Percentiles rank a stretch among this genome's conserved stretches.
These are phyloP conservation scores for Teunomyces kruisii DNA, from an alignment of 805 yeast species.

Conservation along the genomic window DNA sequence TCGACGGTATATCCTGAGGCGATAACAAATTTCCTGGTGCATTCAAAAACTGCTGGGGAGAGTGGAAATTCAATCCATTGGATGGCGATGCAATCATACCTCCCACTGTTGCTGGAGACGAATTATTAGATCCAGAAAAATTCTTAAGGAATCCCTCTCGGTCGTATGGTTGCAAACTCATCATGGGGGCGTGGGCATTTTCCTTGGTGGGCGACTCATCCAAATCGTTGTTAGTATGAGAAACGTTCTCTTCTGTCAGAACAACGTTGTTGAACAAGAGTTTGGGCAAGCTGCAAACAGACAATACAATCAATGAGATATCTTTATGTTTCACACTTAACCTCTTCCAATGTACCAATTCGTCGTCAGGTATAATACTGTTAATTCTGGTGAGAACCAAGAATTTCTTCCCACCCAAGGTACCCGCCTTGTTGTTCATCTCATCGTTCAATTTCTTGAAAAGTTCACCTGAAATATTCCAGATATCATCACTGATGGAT, in stretches of 20 bases:
- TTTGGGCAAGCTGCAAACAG: conserved; percentile 63
- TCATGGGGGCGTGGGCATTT: not conserved
- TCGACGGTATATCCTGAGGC: conserved; percentile 22
- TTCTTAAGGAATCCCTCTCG: conserved; percentile 5
- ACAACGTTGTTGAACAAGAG: conserved; percentile 19
- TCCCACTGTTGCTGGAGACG: conserved; percentile 23
- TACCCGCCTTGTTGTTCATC: conserved; percentile 22
- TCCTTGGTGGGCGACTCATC: not conserved
- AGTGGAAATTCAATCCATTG: conserved; percentile 29
- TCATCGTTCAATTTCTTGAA: conserved; percentile 37
- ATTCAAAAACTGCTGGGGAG: conserved; percentile 38
- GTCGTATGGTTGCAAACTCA: not conserved
- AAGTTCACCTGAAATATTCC: conserved; percentile 55
- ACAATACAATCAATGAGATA: conserved; percentile 64
- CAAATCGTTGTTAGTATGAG: not conserved
- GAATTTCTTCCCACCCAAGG: conserved; percentile 54
- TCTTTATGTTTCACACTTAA: conserved; percentile 57
- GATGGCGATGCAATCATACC: conserved; percentile 31
- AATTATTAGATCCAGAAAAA: conserved; percentile 10
- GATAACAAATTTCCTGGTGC: conserved; percentile 33
- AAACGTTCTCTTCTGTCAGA: not conserved
- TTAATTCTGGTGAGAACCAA: conserved; percentile 68
- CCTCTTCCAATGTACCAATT: conserved; percentile 75
- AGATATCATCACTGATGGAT: conserved; percentile 62
- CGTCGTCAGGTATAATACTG: conserved; percentile 79